phyloP scores from a whole-genome alignment of 2,329 filamentous ascomycete species.

The Botrytis aclada region DNA sequence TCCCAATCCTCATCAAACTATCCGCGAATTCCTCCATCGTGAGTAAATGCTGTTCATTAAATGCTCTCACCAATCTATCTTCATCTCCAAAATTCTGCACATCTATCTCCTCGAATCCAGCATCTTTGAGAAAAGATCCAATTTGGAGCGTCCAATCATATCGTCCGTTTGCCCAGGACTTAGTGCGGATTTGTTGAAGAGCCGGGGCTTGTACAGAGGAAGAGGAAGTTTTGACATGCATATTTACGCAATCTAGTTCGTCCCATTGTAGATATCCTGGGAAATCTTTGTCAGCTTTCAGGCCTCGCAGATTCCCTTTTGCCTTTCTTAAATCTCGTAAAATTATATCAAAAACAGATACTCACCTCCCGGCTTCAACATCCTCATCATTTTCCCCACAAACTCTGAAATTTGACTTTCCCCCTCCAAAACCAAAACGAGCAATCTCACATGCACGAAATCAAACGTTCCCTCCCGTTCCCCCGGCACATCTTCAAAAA shows the following conservation, averaged over 20 bases:
- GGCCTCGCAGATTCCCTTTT: not conserved
- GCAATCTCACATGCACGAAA: not conserved
- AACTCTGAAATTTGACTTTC: not conserved
- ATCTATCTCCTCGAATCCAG: not conserved
- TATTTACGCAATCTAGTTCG: slow-evolving; percentile 7
- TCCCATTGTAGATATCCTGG: slow-evolving; percentile 14
- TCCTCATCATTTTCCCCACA: not conserved
- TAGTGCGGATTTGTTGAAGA: not conserved
- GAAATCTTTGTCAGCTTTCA: not conserved
- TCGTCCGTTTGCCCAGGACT: not conserved
- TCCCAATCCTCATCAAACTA: not conserved
- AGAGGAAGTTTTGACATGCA: not conserved
- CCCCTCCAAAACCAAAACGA: not conserved
- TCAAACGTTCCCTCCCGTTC: not conserved
- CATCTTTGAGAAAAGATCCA: not conserved
- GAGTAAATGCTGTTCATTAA: slow-evolving; percentile 9
- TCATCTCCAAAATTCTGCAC: slow-evolving; percentile 3
- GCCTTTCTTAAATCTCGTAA: not conserved
- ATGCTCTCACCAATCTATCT: not conserved
- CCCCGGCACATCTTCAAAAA: not conserved
- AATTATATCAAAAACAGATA: not conserved
- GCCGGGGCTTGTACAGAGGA: not conserved
- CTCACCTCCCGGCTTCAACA: slow-evolving; percentile 7
- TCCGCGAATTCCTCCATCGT: slow-evolving; percentile 8
- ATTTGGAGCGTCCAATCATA: not conserved